phyloP scores from a whole-genome alignment of 2,329 filamentous ascomycete species.

The Penicillium verrucosum region DNA sequence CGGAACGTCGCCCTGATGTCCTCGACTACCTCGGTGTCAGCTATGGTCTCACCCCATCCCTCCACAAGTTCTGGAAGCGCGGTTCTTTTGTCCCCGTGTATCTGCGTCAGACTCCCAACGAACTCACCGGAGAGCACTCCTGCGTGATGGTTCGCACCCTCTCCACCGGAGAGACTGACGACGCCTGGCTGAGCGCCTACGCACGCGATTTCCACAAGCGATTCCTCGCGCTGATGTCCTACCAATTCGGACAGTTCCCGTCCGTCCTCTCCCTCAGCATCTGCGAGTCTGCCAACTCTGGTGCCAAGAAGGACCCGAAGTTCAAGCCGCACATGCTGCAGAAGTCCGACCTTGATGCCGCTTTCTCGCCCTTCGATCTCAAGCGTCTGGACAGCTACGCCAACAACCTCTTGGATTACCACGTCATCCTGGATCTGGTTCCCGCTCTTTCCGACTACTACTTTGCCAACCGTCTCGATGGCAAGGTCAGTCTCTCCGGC shows the following conservation, averaged over 20 bases:
- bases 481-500: conserved; percentile 67
- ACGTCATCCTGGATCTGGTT: conserved; percentile 90
- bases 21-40: conserved; percentile 95
- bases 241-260: conserved; percentile 83
- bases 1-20: conserved; percentile 72
- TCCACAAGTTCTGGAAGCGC: conserved; percentile 98
- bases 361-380: conserved; percentile 86
- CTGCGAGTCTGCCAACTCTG: conserved; percentile 75
- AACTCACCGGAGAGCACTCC: conserved; percentile 94
- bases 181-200: conserved; percentile 88
- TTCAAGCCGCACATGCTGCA: conserved; percentile 57
- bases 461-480: conserved; percentile 73
- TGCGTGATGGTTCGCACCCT: conserved; percentile 94
- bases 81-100: conserved; percentile 85
- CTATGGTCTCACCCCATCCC: conserved; percentile 79
- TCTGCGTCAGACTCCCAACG: conserved; percentile 89
- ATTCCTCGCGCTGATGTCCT: conserved; percentile 86
- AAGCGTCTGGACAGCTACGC: conserved; percentile 94
- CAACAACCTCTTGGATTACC: conserved; percentile 96
- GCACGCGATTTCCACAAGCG: conserved; percentile 89
- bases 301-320: conserved; percentile 63
- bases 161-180: conserved; percentile 51
- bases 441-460: conserved; percentile 78
- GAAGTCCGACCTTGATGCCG: conserved; percentile 71
- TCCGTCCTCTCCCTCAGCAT: conserved; percentile 78